These are phyloP conservation scores for Schwanniomyces sp. DNA, from an alignment of 805 yeast genomes.

Conservation along the genomic window DNA sequence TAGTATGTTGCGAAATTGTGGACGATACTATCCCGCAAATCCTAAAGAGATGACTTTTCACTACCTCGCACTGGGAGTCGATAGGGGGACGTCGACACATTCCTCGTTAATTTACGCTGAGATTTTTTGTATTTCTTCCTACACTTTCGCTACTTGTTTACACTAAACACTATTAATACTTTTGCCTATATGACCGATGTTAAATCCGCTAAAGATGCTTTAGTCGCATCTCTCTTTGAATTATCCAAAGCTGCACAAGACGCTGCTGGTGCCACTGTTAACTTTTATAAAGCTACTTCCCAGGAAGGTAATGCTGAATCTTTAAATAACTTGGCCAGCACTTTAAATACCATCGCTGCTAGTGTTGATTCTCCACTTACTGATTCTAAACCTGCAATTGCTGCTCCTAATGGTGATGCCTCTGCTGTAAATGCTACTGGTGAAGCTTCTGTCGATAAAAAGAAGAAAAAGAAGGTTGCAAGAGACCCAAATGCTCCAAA, in stretches of 20 bases:
- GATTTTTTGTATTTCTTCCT: background rate
- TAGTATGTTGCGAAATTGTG: no score
- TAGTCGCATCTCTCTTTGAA: slow-evolving; percentile 75
- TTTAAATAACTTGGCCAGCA: slow-evolving; percentile 33
- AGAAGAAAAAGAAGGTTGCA: slow-evolving; percentile 51
- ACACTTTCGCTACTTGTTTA: background rate
- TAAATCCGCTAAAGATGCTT: slow-evolving; percentile 23
- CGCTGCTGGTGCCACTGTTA: slow-evolving; percentile 77
- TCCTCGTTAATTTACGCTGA: slow-evolving; percentile 1
- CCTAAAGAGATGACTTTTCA: background rate
- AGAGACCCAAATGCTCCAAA: slow-evolving; percentile 93
- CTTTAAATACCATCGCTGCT: slow-evolving; percentile 36
- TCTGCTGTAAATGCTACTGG: slow-evolving; percentile 14
- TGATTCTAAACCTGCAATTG: slow-evolving; percentile 14
- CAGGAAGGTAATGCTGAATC: slow-evolving; percentile 44
- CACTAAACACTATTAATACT: background rate
- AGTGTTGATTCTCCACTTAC: slow-evolving; percentile 12
- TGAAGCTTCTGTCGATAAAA: slow-evolving; percentile 31
- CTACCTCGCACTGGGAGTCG: background rate
- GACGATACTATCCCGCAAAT: background rate
- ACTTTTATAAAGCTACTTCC: slow-evolving; percentile 60
- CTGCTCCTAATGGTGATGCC: slow-evolving; percentile 10
- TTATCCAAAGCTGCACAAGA: slow-evolving; percentile 85
- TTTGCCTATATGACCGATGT: slow-evolving; percentile 14
- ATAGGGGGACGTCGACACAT: background rate